Evolutionary conservation across 2,329 filamentous ascomycete genomes (phyloP).

Genomic region (Dactylonectria macrodidyma): DNA sequence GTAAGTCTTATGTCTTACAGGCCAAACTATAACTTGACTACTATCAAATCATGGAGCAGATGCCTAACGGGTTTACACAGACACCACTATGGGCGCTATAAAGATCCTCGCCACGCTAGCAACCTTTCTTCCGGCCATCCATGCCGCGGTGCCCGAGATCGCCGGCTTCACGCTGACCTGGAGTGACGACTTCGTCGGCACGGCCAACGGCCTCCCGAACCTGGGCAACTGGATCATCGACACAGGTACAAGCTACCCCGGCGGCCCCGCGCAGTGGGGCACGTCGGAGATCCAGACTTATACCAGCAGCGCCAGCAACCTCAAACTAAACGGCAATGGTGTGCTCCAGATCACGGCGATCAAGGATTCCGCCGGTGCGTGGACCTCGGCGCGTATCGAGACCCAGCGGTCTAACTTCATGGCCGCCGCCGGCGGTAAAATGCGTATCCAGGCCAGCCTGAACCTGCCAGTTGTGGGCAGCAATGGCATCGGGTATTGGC

Average conservation of each 20-base stretch:
- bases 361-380: constrained; percentile 49
- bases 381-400: constrained; percentile 63
- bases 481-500: constrained; percentile 51
- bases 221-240: constrained; percentile 60
- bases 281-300: constrained; percentile 65
- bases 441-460: constrained; percentile 23
- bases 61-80: not conserved
- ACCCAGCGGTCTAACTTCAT: constrained; percentile 41
- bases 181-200: constrained; percentile 54
- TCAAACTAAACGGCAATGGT: constrained; percentile 54
- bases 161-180: constrained; percentile 41
- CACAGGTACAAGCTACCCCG: constrained; percentile 62
- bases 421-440: constrained; percentile 14
- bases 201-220: constrained; percentile 51
- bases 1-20: not conserved
- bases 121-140: not conserved
- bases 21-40: not conserved
- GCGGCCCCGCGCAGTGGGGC: constrained; percentile 63
- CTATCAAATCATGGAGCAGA: not conserved
- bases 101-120: not conserved
- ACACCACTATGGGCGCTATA: not conserved
- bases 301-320: constrained; percentile 57
- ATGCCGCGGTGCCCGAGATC: constrained; percentile 30
- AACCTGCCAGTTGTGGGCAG: constrained; percentile 19
- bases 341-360: constrained; percentile 55